Percentiles rank a stretch among this genome's conserved stretches.
These are phyloP conservation scores for Chiua sp. DNA, from an alignment of 1,284 basidiomycete species.

Conservation along the genomic window DNA sequence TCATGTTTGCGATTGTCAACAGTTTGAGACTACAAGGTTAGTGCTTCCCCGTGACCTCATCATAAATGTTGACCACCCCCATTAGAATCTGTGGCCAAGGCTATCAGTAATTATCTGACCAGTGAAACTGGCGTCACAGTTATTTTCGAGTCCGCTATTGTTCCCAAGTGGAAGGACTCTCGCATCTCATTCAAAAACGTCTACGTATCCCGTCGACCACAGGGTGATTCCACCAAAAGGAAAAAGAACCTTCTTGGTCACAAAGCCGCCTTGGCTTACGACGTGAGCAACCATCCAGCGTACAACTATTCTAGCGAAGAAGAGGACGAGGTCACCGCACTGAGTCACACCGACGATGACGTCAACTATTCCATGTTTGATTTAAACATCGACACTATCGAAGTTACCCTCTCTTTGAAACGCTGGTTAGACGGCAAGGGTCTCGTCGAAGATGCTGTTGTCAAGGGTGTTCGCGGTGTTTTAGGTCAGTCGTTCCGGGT, in stretches of 20 bases:
- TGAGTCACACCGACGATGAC: slow-evolving; percentile 51
- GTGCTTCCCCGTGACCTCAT: not conserved
- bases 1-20: slow-evolving; percentile 89
- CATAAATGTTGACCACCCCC: slow-evolving; percentile 2
- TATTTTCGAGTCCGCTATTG: slow-evolving; percentile 97
- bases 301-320: slow-evolving; percentile 68
- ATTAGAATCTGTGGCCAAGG: slow-evolving; percentile 85
- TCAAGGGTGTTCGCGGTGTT: slow-evolving; percentile 94
- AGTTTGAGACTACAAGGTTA: slow-evolving; percentile 89
- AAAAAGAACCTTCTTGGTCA: slow-evolving; percentile 43
- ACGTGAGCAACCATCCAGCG: slow-evolving; percentile 75
- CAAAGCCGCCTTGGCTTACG: slow-evolving; percentile 68
- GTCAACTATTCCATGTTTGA: slow-evolving; percentile 89
- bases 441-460: slow-evolving; percentile 86
- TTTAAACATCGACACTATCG: slow-evolving; percentile 91
- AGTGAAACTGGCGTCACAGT: slow-evolving; percentile 93
- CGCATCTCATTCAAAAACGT: slow-evolving; percentile 97
- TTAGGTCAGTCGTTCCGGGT: slow-evolving; percentile 62
- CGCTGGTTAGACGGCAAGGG: slow-evolving; percentile 98
- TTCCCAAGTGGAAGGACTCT: slow-evolving; percentile 97
- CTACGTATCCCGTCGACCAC: slow-evolving; percentile 86
- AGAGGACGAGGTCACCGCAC: slow-evolving; percentile 30
- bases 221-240: slow-evolving; percentile 17
- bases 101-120: slow-evolving; percentile 93
- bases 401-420: slow-evolving; percentile 93